Evolutionary conservation across 768 basidiomycete species (phyloP).

Genomic region (Filobasidium wieringae): DNA sequence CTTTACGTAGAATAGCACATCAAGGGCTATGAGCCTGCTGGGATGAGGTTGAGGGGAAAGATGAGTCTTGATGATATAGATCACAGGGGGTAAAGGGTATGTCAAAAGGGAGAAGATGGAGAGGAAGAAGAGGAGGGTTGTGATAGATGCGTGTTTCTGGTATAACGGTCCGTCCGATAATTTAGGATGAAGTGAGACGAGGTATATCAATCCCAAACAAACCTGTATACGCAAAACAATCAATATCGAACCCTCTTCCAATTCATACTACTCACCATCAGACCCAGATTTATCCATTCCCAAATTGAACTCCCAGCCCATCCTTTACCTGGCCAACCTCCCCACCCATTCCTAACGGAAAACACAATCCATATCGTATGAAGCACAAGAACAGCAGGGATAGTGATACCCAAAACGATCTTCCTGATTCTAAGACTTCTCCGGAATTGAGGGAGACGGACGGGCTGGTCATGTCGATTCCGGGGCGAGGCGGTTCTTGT

Average conservation of each 20-base stretch:
- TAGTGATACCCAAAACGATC: background rate
- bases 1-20: background rate
- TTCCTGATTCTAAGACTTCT: background rate
- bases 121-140: background rate
- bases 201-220: background rate
- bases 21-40: background rate
- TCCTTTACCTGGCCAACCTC: background rate
- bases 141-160: background rate
- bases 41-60: background rate
- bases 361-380: background rate
- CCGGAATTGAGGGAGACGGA: background rate
- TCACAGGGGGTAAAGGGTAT: background rate
- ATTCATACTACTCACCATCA: background rate
- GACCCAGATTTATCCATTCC: background rate
- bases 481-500: too few relatives aligned
- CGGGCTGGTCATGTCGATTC: background rate
- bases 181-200: background rate
- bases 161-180: background rate
- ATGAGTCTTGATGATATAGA: background rate
- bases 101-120: background rate
- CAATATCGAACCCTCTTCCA: background rate
- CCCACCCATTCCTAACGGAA: background rate
- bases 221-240: background rate
- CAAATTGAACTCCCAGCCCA: background rate
- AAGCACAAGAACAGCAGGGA: background rate